These are phyloP conservation scores for Fusarium sp. DNA, from an alignment of 2,329 filamentous ascomycete species.

Conservation along the genomic window DNA sequence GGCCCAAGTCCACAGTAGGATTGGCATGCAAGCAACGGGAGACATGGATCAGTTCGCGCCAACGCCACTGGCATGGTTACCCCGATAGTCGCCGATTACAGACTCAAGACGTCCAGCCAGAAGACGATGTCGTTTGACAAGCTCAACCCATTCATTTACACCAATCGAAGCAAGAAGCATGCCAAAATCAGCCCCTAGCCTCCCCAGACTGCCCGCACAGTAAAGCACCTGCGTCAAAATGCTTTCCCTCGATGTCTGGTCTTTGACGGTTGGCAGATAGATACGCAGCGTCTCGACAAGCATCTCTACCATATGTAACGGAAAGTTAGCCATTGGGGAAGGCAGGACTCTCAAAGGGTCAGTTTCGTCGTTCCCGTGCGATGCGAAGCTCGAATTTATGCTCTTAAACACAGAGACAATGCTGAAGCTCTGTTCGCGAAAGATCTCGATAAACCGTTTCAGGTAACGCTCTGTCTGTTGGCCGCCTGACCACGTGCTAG, in stretches of 20 bases:
- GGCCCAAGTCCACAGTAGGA: background rate
- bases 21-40: background rate
- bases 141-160: constrained; percentile 83
- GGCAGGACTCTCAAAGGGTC: constrained; percentile 71
- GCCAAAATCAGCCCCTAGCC: constrained; percentile 92
- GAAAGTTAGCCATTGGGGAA: constrained; percentile 83
- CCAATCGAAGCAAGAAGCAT: constrained; percentile 76
- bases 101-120: constrained; percentile 83
- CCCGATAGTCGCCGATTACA: constrained; percentile 67
- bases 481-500: constrained; percentile 71
- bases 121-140: constrained; percentile 88
- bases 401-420: constrained; percentile 95
- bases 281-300: constrained; percentile 78
- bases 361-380: constrained; percentile 24
- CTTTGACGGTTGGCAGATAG: constrained; percentile 85
- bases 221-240: constrained; percentile 93
- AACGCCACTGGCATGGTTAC: constrained; percentile 24
- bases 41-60: constrained; percentile 11
- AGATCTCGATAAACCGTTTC: constrained; percentile 96
- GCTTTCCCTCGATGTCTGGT: constrained; percentile 84
- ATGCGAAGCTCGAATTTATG: constrained; percentile 66
- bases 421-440: constrained; percentile 95
- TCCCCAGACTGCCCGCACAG: constrained; percentile 89
- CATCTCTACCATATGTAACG: constrained; percentile 83
- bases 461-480: constrained; percentile 95